Percentiles rank a stretch among this genome's conserved stretches.
phyloP scores from a whole-genome alignment of 805 yeast species.

The Schizosaccharomyces octosporus region DNA sequence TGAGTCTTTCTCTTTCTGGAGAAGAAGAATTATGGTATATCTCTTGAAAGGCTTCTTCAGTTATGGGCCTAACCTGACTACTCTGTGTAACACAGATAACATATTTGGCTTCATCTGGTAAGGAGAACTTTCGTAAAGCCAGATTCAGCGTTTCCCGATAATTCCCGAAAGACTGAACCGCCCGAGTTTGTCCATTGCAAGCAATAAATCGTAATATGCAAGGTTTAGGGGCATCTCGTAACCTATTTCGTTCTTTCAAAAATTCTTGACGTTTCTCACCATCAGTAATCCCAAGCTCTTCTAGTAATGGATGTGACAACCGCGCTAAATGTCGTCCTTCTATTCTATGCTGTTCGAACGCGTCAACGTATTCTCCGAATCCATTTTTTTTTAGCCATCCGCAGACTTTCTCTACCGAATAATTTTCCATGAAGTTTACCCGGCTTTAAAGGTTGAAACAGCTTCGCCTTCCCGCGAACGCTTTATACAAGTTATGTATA shows the following conservation, averaged over 20 bases:
- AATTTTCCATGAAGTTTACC: not conserved
- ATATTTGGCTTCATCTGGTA: not conserved
- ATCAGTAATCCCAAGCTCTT: not conserved
- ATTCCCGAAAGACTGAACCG: not conserved
- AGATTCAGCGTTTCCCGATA: not conserved
- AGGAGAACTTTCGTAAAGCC: not conserved
- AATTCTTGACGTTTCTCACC: not conserved
- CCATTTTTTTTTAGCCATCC: not conserved
- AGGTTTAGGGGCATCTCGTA: not conserved
- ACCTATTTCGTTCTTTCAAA: not conserved
- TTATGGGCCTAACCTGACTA: not conserved
- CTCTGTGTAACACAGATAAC: not conserved
- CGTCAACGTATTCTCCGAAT: not conserved
- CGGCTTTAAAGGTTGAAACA: too few relatives aligned
- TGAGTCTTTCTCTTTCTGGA: not conserved
- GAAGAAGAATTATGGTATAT: not conserved
- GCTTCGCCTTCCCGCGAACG: too few relatives aligned
- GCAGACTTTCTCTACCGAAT: not conserved
- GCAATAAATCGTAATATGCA: not conserved
- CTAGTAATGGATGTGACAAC: not conserved
- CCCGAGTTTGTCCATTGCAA: not conserved
- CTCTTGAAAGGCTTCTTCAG: not conserved
- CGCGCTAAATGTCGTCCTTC: not conserved
- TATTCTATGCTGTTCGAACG: not conserved
- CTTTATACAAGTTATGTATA: too few relatives aligned